Conservation (phyloP, 108 stramenopile genomes). For the Skeletonema menzelii region DNA sequence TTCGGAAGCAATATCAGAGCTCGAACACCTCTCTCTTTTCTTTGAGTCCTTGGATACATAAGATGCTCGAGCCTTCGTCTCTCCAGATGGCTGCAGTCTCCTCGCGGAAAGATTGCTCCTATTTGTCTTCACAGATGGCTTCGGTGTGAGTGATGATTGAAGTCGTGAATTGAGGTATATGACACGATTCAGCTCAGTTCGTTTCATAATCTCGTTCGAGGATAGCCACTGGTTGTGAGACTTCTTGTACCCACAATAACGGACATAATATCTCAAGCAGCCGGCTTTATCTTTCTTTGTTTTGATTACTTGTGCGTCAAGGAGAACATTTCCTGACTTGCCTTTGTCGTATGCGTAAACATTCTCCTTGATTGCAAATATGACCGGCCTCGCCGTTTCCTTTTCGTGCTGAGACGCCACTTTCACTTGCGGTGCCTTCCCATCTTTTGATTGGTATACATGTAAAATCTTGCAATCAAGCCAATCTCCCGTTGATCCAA, state of each 20-base stretch:
- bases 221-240: constrained; percentile 16
- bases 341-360: constrained; percentile 19
- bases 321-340: constrained; percentile 5
- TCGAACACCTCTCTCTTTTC: not conserved
- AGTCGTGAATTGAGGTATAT: not conserved
- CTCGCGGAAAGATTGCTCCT: too few species aligned
- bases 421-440: not conserved
- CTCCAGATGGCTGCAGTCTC: too few species aligned
- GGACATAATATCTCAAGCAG: constrained; percentile 15
- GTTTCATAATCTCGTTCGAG: not conserved
- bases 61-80: not conserved
- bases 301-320: constrained; percentile 14
- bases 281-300: constrained; percentile 1
- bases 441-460: not conserved
- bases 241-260: constrained; percentile 10
- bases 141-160: not conserved
- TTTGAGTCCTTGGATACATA: not conserved
- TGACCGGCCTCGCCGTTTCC: not conserved
- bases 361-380: constrained; percentile 2
- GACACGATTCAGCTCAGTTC: not conserved
- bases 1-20: not conserved
- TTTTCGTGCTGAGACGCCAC: not conserved
- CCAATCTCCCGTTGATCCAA: not conserved
- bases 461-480: not conserved
- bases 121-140: not conserved